A percentile compares a stretch with the other conserved stretches of the same genome.
Conservation (phyloP, 495 filamentous ascomycete species). For the Echria macrotheca region DNA sequence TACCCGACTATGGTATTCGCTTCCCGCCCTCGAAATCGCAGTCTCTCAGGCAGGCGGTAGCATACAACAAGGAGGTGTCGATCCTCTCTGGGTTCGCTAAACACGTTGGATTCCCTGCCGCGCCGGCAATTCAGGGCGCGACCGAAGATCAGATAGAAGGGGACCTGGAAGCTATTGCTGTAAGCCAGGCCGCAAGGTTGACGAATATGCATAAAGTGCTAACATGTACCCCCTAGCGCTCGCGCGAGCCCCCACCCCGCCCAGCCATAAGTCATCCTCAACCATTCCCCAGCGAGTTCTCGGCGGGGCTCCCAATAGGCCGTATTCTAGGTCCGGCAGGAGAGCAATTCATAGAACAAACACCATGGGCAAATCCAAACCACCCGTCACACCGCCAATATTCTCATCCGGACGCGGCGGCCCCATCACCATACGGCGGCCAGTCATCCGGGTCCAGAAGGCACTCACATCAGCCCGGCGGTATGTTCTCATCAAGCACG, state of each 20-base stretch:
- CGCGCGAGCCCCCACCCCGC: constrained; percentile 30
- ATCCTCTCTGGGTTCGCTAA: constrained; percentile 86
- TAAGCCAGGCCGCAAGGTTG: constrained; percentile 58
- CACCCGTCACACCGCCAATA: constrained; percentile 60
- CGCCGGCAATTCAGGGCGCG: constrained; percentile 70
- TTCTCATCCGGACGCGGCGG: constrained; percentile 21
- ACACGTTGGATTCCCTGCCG: constrained; percentile 91
- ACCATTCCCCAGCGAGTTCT: constrained; percentile 20
- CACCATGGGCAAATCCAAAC: constrained; percentile 83
- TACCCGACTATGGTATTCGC: constrained; percentile 70
- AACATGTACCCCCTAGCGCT: constrained; percentile 25
- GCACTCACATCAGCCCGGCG: constrained; percentile 29
- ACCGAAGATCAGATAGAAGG: constrained; percentile 71
- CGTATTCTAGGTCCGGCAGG: constrained; percentile 57
- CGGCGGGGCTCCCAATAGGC: constrained; percentile 29
- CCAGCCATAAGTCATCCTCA: constrained; percentile 12
- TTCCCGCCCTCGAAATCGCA: constrained; percentile 66
- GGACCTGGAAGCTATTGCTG: constrained; percentile 84
- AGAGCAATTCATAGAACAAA: constrained; percentile 76
- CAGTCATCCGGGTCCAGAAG: constrained; percentile 26
- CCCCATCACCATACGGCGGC: constrained; percentile 20
- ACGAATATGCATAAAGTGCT: too few species aligned
- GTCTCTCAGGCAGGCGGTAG: constrained; percentile 70
- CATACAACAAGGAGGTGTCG: constrained; percentile 91
- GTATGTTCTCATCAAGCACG: constrained; percentile 21